A percentile compares a stretch with the other conserved stretches of the same genome.
These are phyloP conservation scores for Paecilomyces formosus DNA, from an alignment of 2,329 filamentous ascomycete species.

Conservation along the genomic window DNA sequence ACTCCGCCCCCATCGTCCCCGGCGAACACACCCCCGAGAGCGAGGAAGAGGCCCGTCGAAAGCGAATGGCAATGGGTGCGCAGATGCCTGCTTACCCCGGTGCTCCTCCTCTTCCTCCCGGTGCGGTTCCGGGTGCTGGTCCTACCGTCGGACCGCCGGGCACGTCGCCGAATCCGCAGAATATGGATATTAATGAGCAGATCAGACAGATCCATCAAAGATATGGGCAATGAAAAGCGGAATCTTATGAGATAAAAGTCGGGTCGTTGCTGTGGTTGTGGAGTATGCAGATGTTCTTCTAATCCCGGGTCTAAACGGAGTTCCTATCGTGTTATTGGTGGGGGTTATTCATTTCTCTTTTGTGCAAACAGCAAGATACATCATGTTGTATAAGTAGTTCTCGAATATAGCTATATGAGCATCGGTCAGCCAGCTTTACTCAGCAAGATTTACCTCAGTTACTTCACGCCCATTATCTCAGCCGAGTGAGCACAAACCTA, in stretches of 20 bases:
- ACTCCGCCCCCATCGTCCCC: slow-evolving; percentile 38
- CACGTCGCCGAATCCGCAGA: slow-evolving; percentile 24
- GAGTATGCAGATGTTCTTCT: not conserved
- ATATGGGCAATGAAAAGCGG: slow-evolving; percentile 27
- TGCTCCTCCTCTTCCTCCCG: slow-evolving; percentile 14
- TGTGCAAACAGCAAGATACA: not conserved
- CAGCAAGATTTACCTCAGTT: not conserved
- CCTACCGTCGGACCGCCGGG: slow-evolving; percentile 22
- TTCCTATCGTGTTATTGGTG: not conserved
- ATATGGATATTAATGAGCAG: slow-evolving; percentile 76
- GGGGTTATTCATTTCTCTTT: not conserved
- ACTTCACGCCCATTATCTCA: not conserved
- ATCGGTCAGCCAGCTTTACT: too few relatives aligned
- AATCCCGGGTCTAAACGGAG: not conserved
- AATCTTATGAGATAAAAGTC: not conserved
- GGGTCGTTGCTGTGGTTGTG: not conserved
- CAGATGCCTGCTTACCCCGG: not conserved
- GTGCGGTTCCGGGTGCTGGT: slow-evolving; percentile 9
- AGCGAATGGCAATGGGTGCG: slow-evolving; percentile 59
- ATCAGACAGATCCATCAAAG: slow-evolving; percentile 62
- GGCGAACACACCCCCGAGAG: slow-evolving; percentile 54
- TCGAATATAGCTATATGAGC: not conserved
- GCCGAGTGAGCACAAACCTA: not conserved
- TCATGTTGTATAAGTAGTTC: not conserved
- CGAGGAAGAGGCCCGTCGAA: slow-evolving; percentile 67